phyloP scores from a whole-genome alignment of 306 rosid species.

The Pachyrhizus erosus region DNA sequence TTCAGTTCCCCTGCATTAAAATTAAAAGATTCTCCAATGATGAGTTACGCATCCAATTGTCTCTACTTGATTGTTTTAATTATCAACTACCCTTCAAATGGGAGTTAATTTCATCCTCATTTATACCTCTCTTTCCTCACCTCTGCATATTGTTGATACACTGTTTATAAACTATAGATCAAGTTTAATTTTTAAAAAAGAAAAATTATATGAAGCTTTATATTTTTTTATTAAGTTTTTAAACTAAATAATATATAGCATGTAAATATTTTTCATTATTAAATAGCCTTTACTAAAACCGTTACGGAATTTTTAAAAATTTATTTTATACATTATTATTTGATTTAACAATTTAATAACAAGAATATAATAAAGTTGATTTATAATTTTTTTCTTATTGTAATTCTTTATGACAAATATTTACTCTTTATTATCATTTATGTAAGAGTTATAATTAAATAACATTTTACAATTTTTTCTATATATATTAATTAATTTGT shows the following conservation, averaged over 20 bases:
- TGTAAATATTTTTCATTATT: not conserved
- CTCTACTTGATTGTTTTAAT: not conserved
- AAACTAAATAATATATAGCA: not conserved
- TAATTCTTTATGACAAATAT: not conserved
- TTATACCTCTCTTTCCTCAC: not conserved
- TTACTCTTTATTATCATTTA: too few relatives aligned
- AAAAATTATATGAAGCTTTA: too few relatives aligned
- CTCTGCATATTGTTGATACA: not conserved
- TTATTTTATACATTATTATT: too few relatives aligned
- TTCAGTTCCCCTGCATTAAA: constrained; percentile 10
- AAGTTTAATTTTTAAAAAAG: not conserved
- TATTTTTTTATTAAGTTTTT: too few relatives aligned
- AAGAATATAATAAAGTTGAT: too few relatives aligned
- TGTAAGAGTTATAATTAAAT: too few relatives aligned
- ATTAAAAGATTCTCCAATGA: constrained; percentile 32
- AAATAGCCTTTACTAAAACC: not conserved
- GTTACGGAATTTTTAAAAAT: not conserved
- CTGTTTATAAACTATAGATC: too few relatives aligned
- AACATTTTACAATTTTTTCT: too few relatives aligned
- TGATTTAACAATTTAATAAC: not conserved
- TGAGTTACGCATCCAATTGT: constrained; percentile 6
- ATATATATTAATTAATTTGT: too few relatives aligned
- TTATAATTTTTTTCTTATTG: not conserved
- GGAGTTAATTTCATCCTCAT: not conserved
- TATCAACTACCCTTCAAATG: not conserved